Evolutionary conservation across 257 asterid genomes (phyloP), one percentile per base, ranked within the genome.

Genomic region (Nicotiana paniculata): DNA sequence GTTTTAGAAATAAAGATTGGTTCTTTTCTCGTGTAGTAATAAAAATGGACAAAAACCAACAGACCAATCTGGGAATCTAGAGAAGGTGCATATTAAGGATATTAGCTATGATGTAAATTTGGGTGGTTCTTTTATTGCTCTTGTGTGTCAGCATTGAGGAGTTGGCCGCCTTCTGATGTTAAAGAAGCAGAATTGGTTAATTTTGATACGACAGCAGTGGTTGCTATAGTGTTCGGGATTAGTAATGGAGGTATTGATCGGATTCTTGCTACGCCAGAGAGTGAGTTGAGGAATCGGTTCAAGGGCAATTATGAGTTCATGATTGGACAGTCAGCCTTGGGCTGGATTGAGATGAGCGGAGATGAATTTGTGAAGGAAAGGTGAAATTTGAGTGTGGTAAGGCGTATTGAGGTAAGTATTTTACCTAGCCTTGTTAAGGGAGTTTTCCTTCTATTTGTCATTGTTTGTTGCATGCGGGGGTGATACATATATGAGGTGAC

Each of bases 151-250:
- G 86, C 82, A 79, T 87, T 94, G 93, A 91, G 83, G 79, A 91
- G 93, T 80, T 91, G 90, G 64, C 39, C 67, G 10, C 46, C 33
- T 5, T 48, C 16, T 4, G 81, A 26, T 43, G 39, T 35, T 82
- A 83, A 68, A 57, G 87, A 28, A 32, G 63, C 89, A 55, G 87
- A 88, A 84, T 72, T 96, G 87, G 91, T 94, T 80, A 94, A 96
- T 89, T 93, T 93, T 84, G 99, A 96, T 85, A 94, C 98, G 15
- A 93, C 99, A 54, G 92, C 98, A 68, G 74, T 96, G 88, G 87
- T 96, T 81, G 99, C 98, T 24, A 83, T 92, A 64, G 97, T 90
- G 76, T 96, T 98, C 0, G 98, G 98, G 78, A 94, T 96, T 63
- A 93, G 99, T 85, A 96, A 94, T 84, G 93, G 93, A 16, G 84